Evolutionary conservation across 257 asterid species (phyloP).

Genomic region (Lycium ferocissimum): DNA sequence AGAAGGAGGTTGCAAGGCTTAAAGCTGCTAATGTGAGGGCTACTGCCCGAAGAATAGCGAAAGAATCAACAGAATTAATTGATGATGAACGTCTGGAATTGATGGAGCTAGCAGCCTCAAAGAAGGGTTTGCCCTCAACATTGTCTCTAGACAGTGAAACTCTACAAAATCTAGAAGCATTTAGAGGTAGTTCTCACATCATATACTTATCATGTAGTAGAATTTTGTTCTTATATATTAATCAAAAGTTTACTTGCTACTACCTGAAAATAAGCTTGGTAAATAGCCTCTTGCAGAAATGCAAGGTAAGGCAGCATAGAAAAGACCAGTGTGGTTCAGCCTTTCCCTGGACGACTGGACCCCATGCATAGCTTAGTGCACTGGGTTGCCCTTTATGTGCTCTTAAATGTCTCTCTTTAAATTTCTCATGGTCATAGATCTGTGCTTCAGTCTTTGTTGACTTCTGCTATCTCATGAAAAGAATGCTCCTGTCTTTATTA

Average conservation of each 20-base stretch:
- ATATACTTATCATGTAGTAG: constrained; percentile 22
- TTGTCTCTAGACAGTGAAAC: constrained; percentile 70
- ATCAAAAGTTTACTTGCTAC: background rate
- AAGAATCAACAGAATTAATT: constrained; percentile 73
- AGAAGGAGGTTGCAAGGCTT: constrained; percentile 87
- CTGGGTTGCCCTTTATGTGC: background rate
- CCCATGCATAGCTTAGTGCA: background rate
- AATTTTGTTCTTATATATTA: background rate
- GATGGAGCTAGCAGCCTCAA: constrained; percentile 80
- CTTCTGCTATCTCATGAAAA: constrained; percentile 16
- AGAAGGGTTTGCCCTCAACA: constrained; percentile 65
- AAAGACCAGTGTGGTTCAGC: background rate
- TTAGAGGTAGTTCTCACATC: constrained; percentile 53
- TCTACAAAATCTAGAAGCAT: constrained; percentile 60
- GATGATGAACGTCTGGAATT: constrained; percentile 87
- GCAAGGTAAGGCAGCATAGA: background rate
- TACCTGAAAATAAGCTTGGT: constrained; percentile 22
- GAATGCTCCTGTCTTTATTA: background rate
- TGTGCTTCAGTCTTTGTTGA: constrained; percentile 13
- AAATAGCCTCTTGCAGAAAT: constrained; percentile 4
- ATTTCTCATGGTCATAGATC: background rate
- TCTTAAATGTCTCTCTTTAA: background rate
- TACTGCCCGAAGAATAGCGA: constrained; percentile 82
- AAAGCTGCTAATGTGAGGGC: constrained; percentile 89
- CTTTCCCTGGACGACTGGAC: background rate